Conservation (phyloP, 306 rosid species). For the Dryas drummondii region DNA sequence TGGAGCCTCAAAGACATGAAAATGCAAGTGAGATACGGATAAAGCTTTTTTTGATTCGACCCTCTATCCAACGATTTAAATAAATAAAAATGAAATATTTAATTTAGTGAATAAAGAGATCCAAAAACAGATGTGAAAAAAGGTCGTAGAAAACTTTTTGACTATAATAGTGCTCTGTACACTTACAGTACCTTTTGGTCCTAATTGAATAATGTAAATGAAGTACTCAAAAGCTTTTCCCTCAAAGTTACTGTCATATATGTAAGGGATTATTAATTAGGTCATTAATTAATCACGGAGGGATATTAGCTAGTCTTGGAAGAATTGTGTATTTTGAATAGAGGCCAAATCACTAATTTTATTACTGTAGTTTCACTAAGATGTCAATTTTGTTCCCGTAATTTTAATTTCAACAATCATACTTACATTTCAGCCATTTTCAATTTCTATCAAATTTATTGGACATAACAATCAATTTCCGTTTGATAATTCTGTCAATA, state of each 20-base stretch:
- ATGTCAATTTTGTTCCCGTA: too few relatives aligned
- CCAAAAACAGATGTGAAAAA: constrained; percentile 38
- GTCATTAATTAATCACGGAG: neutral
- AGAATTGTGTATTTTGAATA: too few relatives aligned
- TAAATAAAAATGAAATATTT: neutral
- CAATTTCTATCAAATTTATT: too few relatives aligned
- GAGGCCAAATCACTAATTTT: too few relatives aligned
- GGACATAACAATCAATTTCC: too few relatives aligned
- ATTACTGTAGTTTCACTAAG: too few relatives aligned
- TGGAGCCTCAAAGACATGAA: constrained; percentile 30
- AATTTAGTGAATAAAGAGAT: constrained; percentile 33
- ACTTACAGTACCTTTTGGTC: constrained; percentile 36
- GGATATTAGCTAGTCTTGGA: too few relatives aligned
- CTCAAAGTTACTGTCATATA: constrained; percentile 44
- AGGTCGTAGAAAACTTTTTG: constrained; percentile 47
- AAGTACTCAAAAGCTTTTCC: constrained; percentile 42
- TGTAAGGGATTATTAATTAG: neutral
- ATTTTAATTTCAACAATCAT: too few relatives aligned
- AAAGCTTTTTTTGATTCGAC: constrained; percentile 46
- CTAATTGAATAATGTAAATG: constrained; percentile 29
- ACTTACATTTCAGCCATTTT: too few relatives aligned
- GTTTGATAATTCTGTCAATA: too few relatives aligned
- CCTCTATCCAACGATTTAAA: constrained; percentile 53
- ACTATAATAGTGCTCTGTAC: constrained; percentile 48
- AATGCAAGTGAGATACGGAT: constrained; percentile 41